Evolutionary conservation across 148 eudicot genomes (phyloP).

Genomic region (Fagopyrum homotropicum): DNA sequence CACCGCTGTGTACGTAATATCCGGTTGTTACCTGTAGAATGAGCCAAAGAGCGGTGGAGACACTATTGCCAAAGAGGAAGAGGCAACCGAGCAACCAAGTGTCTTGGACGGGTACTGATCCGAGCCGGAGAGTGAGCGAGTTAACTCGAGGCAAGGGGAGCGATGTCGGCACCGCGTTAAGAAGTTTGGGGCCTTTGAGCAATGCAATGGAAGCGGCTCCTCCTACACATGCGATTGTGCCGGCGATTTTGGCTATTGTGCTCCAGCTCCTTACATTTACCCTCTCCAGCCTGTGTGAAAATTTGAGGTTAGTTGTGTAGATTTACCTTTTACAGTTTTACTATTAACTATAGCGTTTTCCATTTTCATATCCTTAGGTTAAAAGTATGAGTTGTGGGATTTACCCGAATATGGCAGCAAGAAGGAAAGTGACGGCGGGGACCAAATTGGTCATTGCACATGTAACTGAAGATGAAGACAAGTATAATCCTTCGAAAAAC

Average conservation of each 20-base stretch:
- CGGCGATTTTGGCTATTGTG: conserved; percentile 59
- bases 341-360: too few relatives aligned
- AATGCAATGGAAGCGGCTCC: conserved; percentile 66
- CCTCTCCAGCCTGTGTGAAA: conserved; percentile 46
- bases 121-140: not conserved
- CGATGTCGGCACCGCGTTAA: conserved; percentile 22
- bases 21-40: conserved; percentile 56
- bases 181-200: conserved; percentile 63
- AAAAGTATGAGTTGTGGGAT: conserved; percentile 1
- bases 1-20: too few relatives aligned
- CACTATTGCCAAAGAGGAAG: conserved; percentile 45
- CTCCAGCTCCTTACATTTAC: conserved; percentile 25
- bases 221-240: conserved; percentile 53
- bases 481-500: conserved; percentile 58
- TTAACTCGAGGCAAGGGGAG: conserved; percentile 16
- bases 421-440: conserved; percentile 72
- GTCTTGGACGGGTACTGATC: not conserved
- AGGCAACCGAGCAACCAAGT: conserved; percentile 70
- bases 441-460: conserved; percentile 56
- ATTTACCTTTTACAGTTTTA: too few relatives aligned
- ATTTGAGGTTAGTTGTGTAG: too few relatives aligned
- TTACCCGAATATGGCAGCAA: conserved; percentile 57
- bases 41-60: conserved; percentile 78
- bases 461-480: conserved; percentile 67
- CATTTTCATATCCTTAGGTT: too few relatives aligned